Base-by-base conservation (phyloP, 768 basidiomycete genomes). In the Suillus subluteus region DNA sequence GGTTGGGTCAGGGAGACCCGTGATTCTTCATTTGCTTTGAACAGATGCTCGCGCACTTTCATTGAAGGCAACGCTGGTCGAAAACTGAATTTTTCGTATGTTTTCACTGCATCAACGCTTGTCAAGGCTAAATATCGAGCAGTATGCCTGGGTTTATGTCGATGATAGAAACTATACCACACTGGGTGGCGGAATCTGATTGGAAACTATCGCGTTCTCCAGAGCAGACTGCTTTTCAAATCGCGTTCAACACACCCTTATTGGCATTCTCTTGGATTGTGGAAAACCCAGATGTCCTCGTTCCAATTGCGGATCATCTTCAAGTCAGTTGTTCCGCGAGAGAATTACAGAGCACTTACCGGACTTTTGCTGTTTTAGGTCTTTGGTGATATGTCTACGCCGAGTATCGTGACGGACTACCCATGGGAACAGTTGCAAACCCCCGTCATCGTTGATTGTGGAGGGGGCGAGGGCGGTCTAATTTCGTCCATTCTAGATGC, bases 401-500 rank as follows among this genome's bases (percentile, higher is more conserved):
- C 79, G 37, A 79, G 80, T 3, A 77, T 81, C 30, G 74, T 77
- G 41, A 75, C 76, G 1, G 81, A 82, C 70, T 82, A 81, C 72
- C 76, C 80, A 21, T 81, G 81, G 80, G 73, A 67, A 26, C 73
- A 73, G 4, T 73, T 80, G 61, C 72, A 73, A 37, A 67, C 21
- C 78, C 80, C 65, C 76, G 80, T 74, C 18, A 77, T 82, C 50
- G 78, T 82, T 35, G 81, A 82, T 65, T 74, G 80, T 41, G 81
- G 81, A 66, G 80, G 81, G 23, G 81, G 80, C 6, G 79, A 81
- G 71, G 81, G 81, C 37, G 78, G 79, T 15, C 73, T 82, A 12
- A 78, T 77, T 63, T 79, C 78, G 65, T 77, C 80, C 16, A 76
- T 82, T 40, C 80, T 80, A n/a, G 72, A 68, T 43, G 79, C 74